These are phyloP conservation scores for Platanus orientalis DNA, from an alignment of 164 flowering plant species.

Conservation along the genomic window DNA sequence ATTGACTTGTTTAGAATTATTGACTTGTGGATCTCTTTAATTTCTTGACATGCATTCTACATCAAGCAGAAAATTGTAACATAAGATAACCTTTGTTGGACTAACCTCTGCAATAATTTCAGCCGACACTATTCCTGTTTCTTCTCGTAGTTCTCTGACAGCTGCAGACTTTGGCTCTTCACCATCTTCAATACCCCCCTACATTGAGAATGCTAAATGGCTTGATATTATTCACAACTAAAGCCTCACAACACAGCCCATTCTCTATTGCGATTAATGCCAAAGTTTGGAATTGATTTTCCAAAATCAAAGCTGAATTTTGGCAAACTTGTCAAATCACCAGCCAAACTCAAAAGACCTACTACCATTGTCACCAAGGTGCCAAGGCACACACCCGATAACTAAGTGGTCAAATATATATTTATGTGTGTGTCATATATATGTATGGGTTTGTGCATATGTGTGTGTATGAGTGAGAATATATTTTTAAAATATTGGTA, in stretches of 20 bases:
- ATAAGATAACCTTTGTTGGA: background rate
- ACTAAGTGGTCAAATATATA: too few relatives aligned
- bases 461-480: too few relatives aligned
- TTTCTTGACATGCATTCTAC: too few relatives aligned
- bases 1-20: too few relatives aligned
- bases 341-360: too few relatives aligned
- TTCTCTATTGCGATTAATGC: background rate
- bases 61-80: too few relatives aligned
- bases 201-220: conserved; percentile 5
- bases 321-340: background rate
- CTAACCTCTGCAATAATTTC: conserved; percentile 83
- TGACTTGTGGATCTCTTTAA: too few relatives aligned
- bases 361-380: too few relatives aligned
- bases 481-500: too few relatives aligned
- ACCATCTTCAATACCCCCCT: conserved; percentile 95
- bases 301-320: background rate
- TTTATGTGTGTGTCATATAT: too few relatives aligned
- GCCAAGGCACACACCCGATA: too few relatives aligned
- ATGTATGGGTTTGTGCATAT: too few relatives aligned
- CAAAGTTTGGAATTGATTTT: background rate
- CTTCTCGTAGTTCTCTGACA: conserved; percentile 67
- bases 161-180: conserved; percentile 87
- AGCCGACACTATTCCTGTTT: conserved; percentile 84
- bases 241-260: background rate
- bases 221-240: background rate